Evolutionary conservation across 192 early-diverging fungal species (phyloP).

Genomic region (Coemansia sp.): DNA sequence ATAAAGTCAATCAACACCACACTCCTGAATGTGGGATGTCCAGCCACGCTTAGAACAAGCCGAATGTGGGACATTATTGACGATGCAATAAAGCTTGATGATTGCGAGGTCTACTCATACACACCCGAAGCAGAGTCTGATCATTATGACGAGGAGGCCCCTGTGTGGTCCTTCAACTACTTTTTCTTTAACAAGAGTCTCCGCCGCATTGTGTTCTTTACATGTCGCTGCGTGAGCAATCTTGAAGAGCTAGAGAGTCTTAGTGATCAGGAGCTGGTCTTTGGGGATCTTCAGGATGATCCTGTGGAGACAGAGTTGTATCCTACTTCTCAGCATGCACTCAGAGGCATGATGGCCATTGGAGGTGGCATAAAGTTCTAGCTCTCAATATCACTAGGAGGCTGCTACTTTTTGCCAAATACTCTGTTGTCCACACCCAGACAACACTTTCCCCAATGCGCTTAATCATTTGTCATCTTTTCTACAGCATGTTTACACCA

Average conservation of each 20-base stretch:
- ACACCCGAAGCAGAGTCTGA: constrained; percentile 84
- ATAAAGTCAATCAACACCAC: constrained; percentile 87
- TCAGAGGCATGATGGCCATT: constrained; percentile 36
- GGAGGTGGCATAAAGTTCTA: constrained; percentile 33
- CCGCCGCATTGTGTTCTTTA: constrained; percentile 93
- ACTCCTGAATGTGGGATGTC: constrained; percentile 75
- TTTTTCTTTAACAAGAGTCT: constrained; percentile 93
- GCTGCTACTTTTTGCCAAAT: not conserved
- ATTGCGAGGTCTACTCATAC: constrained; percentile 92
- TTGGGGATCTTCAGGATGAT: constrained; percentile 47
- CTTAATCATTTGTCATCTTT: not conserved
- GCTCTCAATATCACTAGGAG: not conserved
- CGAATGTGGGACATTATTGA: constrained; percentile 90
- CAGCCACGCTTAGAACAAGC: constrained; percentile 36
- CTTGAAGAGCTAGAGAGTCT: constrained; percentile 36
- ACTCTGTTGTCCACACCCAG: not conserved
- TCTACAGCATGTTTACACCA: not conserved
- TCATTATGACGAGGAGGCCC: constrained; percentile 89
- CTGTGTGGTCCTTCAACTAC: constrained; percentile 95
- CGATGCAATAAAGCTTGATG: constrained; percentile 75
- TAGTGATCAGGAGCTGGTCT: constrained; percentile 49
- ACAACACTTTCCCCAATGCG: not conserved
- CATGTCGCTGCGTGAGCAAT: constrained; percentile 87
- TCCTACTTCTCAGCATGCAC: constrained; percentile 37
- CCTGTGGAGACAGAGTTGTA: constrained; percentile 37